Evolutionary conservation across 768 basidiomycete species (phyloP).

Genomic region (Gloeostereum incarnatum): DNA sequence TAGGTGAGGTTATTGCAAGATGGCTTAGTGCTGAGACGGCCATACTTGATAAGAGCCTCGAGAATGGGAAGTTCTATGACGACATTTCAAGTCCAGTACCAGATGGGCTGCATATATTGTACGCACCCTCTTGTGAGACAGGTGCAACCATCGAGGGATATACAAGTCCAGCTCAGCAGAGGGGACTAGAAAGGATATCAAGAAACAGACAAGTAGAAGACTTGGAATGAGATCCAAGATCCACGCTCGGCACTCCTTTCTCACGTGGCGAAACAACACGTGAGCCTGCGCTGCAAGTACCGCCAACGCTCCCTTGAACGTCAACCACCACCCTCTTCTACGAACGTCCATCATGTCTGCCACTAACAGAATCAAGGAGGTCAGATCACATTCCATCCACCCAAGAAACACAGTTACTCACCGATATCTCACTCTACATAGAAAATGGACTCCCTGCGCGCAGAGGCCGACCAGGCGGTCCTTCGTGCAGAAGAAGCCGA

Average conservation of each 20-base stretch:
- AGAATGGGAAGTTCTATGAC: constrained; percentile 80
- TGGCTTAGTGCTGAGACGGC: constrained; percentile 8
- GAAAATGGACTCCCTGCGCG: constrained; percentile 73
- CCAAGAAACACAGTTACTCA: no score
- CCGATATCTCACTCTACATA: no score
- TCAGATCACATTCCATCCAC: constrained; percentile 10
- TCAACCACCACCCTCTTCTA: neutral
- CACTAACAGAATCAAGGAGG: constrained; percentile 48
- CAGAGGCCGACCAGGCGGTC: constrained; percentile 77
- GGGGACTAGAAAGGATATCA: no score
- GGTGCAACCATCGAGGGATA: constrained; percentile 44
- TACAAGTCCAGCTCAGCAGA: neutral
- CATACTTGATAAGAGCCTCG: constrained; percentile 86
- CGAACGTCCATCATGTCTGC: constrained; percentile 25
- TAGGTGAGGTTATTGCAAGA: constrained; percentile 4
- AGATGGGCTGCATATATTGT: constrained; percentile 11
- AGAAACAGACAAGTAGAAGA: no score
- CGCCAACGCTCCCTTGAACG: no score
- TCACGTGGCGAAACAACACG: no score
- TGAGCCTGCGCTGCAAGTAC: no score
- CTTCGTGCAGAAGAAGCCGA: constrained; percentile 85
- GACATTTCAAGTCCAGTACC: constrained; percentile 9
- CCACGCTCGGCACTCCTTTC: no score
- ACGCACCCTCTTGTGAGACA: constrained; percentile 73
- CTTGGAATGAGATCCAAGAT: no score